Conservation (phyloP, 371 early-diverging fungal genomes). For the Apophysomyces trapeziformis region DNA sequence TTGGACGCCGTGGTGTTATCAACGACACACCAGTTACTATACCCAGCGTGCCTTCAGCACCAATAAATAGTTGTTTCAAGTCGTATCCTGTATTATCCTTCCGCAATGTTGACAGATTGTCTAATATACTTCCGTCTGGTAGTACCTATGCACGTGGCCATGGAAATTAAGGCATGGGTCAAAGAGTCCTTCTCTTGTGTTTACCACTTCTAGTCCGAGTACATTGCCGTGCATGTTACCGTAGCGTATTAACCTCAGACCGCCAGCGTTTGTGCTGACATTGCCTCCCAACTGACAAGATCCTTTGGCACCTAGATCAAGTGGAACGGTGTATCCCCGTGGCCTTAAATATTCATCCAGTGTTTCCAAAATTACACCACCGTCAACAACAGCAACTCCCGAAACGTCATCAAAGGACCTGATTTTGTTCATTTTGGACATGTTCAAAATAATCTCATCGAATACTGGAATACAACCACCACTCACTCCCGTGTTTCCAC, state of each 20-base stretch:
- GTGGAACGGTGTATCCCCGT: conserved; percentile 83
- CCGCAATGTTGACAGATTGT: conserved; percentile 80
- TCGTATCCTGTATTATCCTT: conserved; percentile 90
- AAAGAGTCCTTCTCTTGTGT: conserved; percentile 6
- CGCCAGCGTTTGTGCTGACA: conserved; percentile 93
- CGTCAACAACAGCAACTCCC: conserved; percentile 79
- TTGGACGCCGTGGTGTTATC: conserved; percentile 46
- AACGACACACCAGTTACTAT: conserved; percentile 84
- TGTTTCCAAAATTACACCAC: conserved; percentile 87
- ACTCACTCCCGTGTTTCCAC: conserved; percentile 91
- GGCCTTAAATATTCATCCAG: conserved; percentile 79
- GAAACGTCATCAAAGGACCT: conserved; percentile 77
- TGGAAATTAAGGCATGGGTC: neutral
- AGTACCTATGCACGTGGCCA: conserved; percentile 54
- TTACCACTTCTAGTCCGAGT: conserved; percentile 77
- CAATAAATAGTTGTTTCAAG: conserved; percentile 89
- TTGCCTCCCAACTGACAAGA: conserved; percentile 91
- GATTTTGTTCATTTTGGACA: conserved; percentile 76
- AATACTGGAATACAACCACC: conserved; percentile 88
- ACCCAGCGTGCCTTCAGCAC: conserved; percentile 88
- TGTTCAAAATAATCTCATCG: conserved; percentile 87
- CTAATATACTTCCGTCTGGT: conserved; percentile 90
- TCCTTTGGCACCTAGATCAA: conserved; percentile 92
- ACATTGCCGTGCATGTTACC: conserved; percentile 91
- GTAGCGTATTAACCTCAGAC: conserved; percentile 82